Base-by-base conservation (phyloP, 768 basidiomycete genomes). In the Pisolithus microcarpus region DNA sequence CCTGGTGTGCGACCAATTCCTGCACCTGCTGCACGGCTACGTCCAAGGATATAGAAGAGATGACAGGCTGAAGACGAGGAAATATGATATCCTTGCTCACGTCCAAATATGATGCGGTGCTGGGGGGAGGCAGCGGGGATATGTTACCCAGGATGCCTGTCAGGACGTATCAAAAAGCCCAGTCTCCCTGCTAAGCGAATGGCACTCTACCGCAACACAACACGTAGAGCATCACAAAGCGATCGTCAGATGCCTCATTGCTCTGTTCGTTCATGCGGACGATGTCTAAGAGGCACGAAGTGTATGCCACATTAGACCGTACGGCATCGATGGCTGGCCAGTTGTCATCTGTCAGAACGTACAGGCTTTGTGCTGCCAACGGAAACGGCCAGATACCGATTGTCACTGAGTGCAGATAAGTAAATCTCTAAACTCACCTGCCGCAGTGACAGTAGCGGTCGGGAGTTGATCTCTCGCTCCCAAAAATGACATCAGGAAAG, bases 261-360 rank as follows among this genome's bases (percentile, higher is more conserved):
- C 65, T 65, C 58, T 77, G 73, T 23, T 64, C 62, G 30, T 67
- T 61, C 18, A 70, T 59, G 50, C 72, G 78, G 23, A 79, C 75
- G 24, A 89, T 80, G 5, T 80, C 76, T 46, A 89, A 65, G 5
- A 93, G 75, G 60, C 80, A 84, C 6, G 81, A 71, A 46, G 80
- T 72, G 59, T 86, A 86, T 2, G 74, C 71, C 13, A 76, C 76
- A 61, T 86, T 74, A 24, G 75, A 65, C 19, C 81, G 75, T 18
- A 94, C 63, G 49, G 83, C 81, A n/a, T 78, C 64, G 48, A 84
- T 81, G 28, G 84, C 81, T 16, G 84, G 78, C n/a, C 69, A 72
- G 55, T 96, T 97, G 62, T 96, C 94, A 63, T 94, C 91, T 2
- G 91, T 90, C 24, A 97, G 72, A 53, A 95, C 89, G 65, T 95